A percentile compares a stretch with the other conserved stretches of the same genome.
Evolutionary conservation across 2,329 filamentous ascomycete genomes (phyloP).

Genomic region (Pseudogymnoascus sp.): DNA sequence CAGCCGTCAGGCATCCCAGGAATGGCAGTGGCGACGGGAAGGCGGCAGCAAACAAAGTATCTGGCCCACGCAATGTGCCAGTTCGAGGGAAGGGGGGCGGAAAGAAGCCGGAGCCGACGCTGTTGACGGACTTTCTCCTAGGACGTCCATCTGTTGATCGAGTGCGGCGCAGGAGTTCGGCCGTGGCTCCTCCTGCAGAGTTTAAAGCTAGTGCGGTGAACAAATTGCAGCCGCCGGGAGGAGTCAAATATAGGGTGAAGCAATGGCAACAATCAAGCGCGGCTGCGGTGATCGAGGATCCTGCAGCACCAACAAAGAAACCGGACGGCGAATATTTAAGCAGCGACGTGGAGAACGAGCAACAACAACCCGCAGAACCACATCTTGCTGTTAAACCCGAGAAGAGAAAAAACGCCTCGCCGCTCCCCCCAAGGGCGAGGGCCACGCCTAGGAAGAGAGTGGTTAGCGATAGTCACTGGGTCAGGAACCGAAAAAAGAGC

Average conservation of each 20-base stretch:
- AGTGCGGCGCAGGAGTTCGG: slow-evolving; percentile 49
- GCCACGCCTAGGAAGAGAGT: slow-evolving; percentile 73
- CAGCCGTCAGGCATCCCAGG: slow-evolving; percentile 16
- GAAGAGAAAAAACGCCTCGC: slow-evolving; percentile 7
- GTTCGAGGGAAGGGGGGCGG: slow-evolving; percentile 16
- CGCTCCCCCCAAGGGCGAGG: slow-evolving; percentile 1
- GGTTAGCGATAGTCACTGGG: slow-evolving; percentile 89
- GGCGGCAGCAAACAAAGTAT: slow-evolving; percentile 16
- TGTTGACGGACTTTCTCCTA: slow-evolving; percentile 51
- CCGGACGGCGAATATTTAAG: slow-evolving; percentile 37
- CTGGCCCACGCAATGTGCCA: slow-evolving; percentile 24
- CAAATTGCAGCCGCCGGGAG: slow-evolving; percentile 54
- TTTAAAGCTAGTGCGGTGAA: slow-evolving; percentile 45
- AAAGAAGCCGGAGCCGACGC: slow-evolving; percentile 36
- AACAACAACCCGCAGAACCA: neutral
- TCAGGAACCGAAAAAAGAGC: slow-evolving; percentile 38
- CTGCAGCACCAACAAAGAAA: slow-evolving; percentile 43
- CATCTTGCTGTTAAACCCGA: slow-evolving; percentile 9
- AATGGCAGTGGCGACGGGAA: slow-evolving; percentile 20
- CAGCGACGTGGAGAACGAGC: neutral
- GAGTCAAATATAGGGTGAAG: slow-evolving; percentile 72
- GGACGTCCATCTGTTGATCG: slow-evolving; percentile 51
- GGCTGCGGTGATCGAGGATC: slow-evolving; percentile 49
- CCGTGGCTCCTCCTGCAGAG: slow-evolving; percentile 42
- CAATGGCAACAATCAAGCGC: slow-evolving; percentile 79